Percentiles rank a stretch among this genome's conserved stretches.
These are phyloP conservation scores for Stagonosporopsis cucurbitacearum DNA, from an alignment of 2,329 filamentous ascomycete genomes.

Conservation along the genomic window DNA sequence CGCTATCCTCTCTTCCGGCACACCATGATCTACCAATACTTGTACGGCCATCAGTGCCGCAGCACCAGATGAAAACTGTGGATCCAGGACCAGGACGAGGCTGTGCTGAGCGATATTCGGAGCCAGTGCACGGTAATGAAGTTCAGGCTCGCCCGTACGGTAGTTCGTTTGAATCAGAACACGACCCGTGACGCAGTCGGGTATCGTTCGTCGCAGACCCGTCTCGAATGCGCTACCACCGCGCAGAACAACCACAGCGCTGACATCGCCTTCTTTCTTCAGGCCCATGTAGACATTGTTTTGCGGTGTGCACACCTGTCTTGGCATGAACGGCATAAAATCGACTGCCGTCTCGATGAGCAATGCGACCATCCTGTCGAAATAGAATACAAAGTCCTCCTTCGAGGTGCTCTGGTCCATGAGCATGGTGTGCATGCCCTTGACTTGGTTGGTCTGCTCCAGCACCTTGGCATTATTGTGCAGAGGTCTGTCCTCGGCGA, in stretches of 20 bases:
- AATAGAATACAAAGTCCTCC: conserved; percentile 98
- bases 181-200: conserved; percentile 88
- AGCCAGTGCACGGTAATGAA: conserved; percentile 84
- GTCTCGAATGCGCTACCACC: conserved; percentile 89
- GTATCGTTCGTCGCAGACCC: conserved; percentile 86
- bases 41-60: conserved; percentile 90
- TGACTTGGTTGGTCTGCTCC: conserved; percentile 78
- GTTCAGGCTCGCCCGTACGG: conserved; percentile 77
- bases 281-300: conserved; percentile 75
- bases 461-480: conserved; percentile 78
- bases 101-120: conserved; percentile 75
- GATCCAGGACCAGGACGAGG: conserved; percentile 84
- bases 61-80: conserved; percentile 93
- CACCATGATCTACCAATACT: conserved; percentile 93
- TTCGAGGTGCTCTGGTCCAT: conserved; percentile 78
- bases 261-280: conserved; percentile 66
- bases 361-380: conserved; percentile 85
- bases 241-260: conserved; percentile 83
- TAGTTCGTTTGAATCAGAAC: conserved; percentile 87
- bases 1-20: conserved; percentile 81
- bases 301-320: conserved; percentile 72
- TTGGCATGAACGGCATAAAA: conserved; percentile 69
- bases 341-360: conserved; percentile 71
- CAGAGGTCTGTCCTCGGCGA: conserved; percentile 73
- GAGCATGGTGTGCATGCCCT: conserved; percentile 88